Percentiles rank a stretch among this genome's conserved stretches.
phyloP scores from a whole-genome alignment of 1,139 yeast genomes.

The Zygoascus meyerae region DNA sequence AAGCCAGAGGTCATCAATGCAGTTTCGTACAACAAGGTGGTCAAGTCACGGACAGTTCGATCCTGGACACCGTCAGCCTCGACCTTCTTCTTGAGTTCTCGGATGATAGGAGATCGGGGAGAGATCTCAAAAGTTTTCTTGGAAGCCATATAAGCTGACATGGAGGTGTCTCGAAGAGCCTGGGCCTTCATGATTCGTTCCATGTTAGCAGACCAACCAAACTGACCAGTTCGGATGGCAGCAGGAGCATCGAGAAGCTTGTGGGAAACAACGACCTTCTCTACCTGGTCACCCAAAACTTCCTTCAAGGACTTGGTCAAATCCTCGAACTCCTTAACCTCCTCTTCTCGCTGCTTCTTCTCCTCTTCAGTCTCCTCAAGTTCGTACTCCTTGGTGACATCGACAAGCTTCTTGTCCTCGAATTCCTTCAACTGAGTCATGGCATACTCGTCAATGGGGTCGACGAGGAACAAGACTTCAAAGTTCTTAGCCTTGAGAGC shows the following conservation, averaged over 20 bases:
- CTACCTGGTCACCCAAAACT: constrained; percentile 96
- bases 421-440: constrained; percentile 99
- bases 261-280: constrained; percentile 98
- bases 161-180: constrained; percentile 97
- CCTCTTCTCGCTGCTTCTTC: constrained; percentile 89
- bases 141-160: constrained; percentile 99
- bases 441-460: constrained; percentile 99
- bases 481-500: constrained; percentile 98
- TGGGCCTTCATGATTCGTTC: constrained; percentile 99
- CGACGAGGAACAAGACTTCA: constrained; percentile 95
- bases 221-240: constrained; percentile 99
- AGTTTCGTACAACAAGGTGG: constrained; percentile 93
- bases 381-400: constrained; percentile 98
- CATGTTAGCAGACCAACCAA: constrained; percentile 99
- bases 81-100: constrained; percentile 93
- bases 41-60: constrained; percentile 96
- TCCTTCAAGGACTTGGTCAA: constrained; percentile 96
- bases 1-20: constrained; percentile 98
- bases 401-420: constrained; percentile 98
- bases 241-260: constrained; percentile 98
- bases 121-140: constrained; percentile 99
- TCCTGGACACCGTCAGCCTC: constrained; percentile 97
- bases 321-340: constrained; percentile 85
- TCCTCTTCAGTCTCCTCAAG: constrained; percentile 98
- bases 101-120: constrained; percentile 92